Base-by-base conservation (phyloP, 129 eudicot species). In the Escallonia rubra region DNA sequence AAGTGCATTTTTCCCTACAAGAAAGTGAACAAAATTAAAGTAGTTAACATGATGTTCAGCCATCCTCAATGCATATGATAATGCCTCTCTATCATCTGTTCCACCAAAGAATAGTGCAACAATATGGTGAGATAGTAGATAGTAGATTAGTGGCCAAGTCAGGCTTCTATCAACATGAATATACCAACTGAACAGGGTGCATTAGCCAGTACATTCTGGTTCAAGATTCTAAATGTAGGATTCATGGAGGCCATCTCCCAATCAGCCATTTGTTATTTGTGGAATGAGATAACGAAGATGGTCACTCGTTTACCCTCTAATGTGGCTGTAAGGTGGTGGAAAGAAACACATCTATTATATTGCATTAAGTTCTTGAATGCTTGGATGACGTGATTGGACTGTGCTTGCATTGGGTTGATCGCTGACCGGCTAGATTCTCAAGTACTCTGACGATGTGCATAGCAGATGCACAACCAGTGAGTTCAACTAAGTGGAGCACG, bases 131-230 rank as follows among this genome's bases (percentile, higher is more conserved):
- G 55, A 48, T 4, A 63, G n/a, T n/a, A 13, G 41, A 23, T 23
- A 56, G 8, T 15, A 49, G 61, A 2, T 6, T 8, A 8, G 7
- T 46, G n/a, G 60, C 42, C 40, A 52, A 5, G 4, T 49, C 41
- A 70, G 71, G 56, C 81, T 76, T 52, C 81, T 57, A 47, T 77
- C 81, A 10, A 77, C 58, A 43, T 71, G 73, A 55, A n/a, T n/a
- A 77, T 66, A 6, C 81, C 81, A 7, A 77, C 61, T 0, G 81
- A 77, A 68, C 81, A 77, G 7, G 71, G 68, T 42, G 64, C 67
- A 5, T 71, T 64, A 12, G 15, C 65, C 12, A 71, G 41, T 13
- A 77, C 72, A 8, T 72, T 71, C 47, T 65, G 73, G 73, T 77
- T 77, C 43, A 77, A 61, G 12, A 4, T 52, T 54, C 51, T 58